phyloP scores from a whole-genome alignment of 768 basidiomycete genomes.

The Leccinum incarnatum region DNA sequence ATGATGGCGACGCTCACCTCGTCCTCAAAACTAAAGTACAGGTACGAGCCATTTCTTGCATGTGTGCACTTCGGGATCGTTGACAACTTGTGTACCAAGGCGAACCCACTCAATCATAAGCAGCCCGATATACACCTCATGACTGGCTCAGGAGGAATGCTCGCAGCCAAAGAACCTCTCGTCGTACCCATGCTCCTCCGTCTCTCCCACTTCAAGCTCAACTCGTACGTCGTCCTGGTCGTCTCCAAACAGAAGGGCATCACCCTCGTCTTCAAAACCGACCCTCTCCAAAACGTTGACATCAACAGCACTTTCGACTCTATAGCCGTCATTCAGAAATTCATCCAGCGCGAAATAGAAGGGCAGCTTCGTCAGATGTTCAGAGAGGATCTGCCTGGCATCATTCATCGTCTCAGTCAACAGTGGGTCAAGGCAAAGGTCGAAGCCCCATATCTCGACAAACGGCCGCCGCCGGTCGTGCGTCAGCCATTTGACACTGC shows the following conservation, averaged over 20 bases:
- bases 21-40: constrained; percentile 91
- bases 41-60: constrained; percentile 42
- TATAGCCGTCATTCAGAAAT: constrained; percentile 96
- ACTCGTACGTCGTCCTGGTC: constrained; percentile 95
- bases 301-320: constrained; percentile 98
- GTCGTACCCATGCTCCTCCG: constrained; percentile 98
- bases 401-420: constrained; percentile 94
- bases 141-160: constrained; percentile 79
- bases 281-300: constrained; percentile 96
- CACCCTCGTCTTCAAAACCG: constrained; percentile 98
- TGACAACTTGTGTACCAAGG: constrained; percentile 44
- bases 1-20: constrained; percentile 88
- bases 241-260: constrained; percentile 98
- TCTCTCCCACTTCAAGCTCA: constrained; percentile 90
- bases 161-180: constrained; percentile 91
- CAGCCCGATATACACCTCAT: constrained; percentile 88
- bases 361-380: constrained; percentile 98
- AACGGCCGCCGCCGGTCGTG: constrained; percentile 40
- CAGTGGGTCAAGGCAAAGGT: constrained; percentile 95
- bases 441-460: constrained; percentile 81
- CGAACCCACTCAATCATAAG: constrained; percentile 93
- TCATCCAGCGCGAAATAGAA: constrained; percentile 97
- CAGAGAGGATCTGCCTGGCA: constrained; percentile 91
- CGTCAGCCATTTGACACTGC: constrained; percentile 36
- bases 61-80: not conserved